Evolutionary conservation across 1,284 basidiomycete species (phyloP), one percentile per base, ranked within the genome.

Genomic region (Tilletiopsis washingtonensis): DNA sequence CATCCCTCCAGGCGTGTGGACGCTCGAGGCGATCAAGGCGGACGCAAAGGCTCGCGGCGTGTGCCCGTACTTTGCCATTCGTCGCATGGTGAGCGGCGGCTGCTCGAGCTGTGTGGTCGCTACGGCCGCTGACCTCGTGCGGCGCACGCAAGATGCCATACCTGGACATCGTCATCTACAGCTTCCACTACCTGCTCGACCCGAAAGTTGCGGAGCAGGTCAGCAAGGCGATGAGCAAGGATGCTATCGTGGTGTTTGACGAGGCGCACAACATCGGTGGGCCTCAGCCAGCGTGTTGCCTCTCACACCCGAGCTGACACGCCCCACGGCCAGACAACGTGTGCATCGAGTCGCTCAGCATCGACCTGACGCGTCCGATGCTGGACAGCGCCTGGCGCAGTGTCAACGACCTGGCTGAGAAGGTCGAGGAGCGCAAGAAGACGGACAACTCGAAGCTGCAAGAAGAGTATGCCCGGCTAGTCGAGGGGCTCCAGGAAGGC

Each of bases 231-330:
- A 81, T 98, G 76, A 89, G 87, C 26, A 97, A 97, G 65, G 94
- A 98, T 72, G 84, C 90, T 39, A 99, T 99, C 51, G 91, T 99
- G 40, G 91, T 99, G 0, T 99, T 99, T 67, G 94, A 99, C 72
- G 94, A 99, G 75, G 94, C 94, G 6, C 94, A 99, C 77, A 99
- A 99, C 73, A 99, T 99, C 52, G 91, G n/a, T n/a, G n/a, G n/a
- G n/a, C n/a, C n/a, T n/a, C n/a, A n/a, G n/a, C n/a, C n/a, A n/a
- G n/a, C 89, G 90, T 38, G 32, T 37, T 43, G 19, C 42, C 42
- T 15, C 23, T 12, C 11, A 62, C 84, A 93, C n/a, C n/a, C n/a
- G n/a, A n/a, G n/a, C n/a, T n/a, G n/a, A n/a, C n/a, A n/a, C n/a
- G n/a, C n/a, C n/a, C n/a, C n/a, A n/a, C n/a, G n/a, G n/a, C n/a